These are phyloP conservation scores for Tricholoma hemisulphureum DNA, from an alignment of 768 basidiomycete genomes.

Conservation along the genomic window DNA sequence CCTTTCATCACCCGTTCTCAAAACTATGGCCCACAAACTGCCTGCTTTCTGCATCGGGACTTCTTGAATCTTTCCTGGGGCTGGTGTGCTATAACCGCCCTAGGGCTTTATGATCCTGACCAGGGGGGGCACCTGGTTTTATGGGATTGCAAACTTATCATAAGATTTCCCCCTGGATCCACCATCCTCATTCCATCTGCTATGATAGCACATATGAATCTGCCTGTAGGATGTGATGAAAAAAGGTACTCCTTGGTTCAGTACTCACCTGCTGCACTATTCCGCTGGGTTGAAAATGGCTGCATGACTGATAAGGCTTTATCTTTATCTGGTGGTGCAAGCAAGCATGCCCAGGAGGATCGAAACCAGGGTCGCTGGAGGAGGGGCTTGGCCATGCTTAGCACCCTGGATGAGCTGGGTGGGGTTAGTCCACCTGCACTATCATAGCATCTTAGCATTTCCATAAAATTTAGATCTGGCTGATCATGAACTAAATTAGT, in stretches of 20 bases:
- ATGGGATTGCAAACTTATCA: background rate
- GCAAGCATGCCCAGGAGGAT: background rate
- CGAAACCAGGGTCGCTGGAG: background rate
- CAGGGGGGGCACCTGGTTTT: conserved; percentile 3
- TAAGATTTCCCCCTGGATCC: conserved; percentile 2
- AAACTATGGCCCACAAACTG: background rate
- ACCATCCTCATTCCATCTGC: background rate
- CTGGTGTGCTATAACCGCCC: conserved; percentile 1
- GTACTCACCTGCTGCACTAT: background rate
- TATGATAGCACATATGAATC: conserved; percentile 1
- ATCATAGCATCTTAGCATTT: too few species aligned
- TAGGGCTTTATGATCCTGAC: background rate
- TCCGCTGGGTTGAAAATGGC: background rate
- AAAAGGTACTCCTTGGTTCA: background rate
- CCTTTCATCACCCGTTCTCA: background rate
- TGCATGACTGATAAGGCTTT: background rate
- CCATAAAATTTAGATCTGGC: too few species aligned
- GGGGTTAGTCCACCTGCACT: too few species aligned
- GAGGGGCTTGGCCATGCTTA: background rate
- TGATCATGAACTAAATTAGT: too few species aligned
- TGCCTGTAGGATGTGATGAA: background rate
- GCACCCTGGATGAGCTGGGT: background rate
- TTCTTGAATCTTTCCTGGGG: background rate
- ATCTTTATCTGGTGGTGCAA: background rate
- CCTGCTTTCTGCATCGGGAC: background rate